Evolutionary conservation across 108 stramenopile genomes (phyloP), one percentile per base, ranked within the genome.

Genomic region (Cyclotella sp.): DNA sequence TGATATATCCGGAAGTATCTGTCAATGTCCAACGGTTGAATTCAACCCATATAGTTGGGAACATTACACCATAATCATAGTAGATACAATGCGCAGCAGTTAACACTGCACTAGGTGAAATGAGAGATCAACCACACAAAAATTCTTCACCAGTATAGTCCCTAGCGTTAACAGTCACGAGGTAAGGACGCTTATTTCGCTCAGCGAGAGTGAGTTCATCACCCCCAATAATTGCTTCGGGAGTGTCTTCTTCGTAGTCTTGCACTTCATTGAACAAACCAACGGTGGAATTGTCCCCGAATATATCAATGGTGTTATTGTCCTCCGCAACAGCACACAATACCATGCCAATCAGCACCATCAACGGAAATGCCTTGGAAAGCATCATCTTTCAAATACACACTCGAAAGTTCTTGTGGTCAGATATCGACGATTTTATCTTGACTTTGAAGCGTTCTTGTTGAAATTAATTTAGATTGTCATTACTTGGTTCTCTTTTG

Each of bases 51-150:
- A 19, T 14, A 6, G 52, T 14, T n/a, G 11, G 11, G 21, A 14
- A 6, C 11, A 19, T 14, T 14, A n/a, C 6, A 10, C 52, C 52
- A 53, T 14, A 6, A 19, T 7, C 18, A 19, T 10, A 7, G 18
- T 19, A 7, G 52, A 53, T 19, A 53, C 52, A 53, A 53, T 53
- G 52, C 18, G 52, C 52, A 53, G 52, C 52, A n/a, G 52, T 53
- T 6, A 53, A n/a, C 7, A 53, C 18, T 6, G 52, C n/a, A 12
- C 18, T 7, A n/a, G 52, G 52, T 19, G 52, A 53, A 19, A 53
- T 53, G n/a, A 53, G 52, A 10, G 18, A n/a, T 12, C 52, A 14
- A 19, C 52, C 52, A 53, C 52, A 53, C 7, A 7, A n/a, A n/a
- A 53, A 53, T 6, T n/a, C 7, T n/a, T 53, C 52, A 7, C 21